Evolutionary conservation across 2,329 filamentous ascomycete species (phyloP).

Genomic region (Paraconiothyrium brasiliense): DNA sequence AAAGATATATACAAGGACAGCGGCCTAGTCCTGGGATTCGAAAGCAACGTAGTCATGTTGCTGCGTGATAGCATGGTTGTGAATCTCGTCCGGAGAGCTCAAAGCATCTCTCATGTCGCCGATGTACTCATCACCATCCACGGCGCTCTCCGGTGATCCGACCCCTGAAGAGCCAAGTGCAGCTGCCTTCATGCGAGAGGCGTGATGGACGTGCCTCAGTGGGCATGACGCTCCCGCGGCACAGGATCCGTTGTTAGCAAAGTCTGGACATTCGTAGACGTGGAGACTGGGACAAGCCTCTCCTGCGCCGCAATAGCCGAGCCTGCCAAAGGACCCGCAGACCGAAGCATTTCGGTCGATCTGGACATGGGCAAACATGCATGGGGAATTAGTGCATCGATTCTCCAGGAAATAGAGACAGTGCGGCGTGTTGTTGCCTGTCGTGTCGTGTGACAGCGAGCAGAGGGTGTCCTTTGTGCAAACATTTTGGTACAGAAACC

Average conservation of each 20-base stretch:
- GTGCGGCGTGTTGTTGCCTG: slow-evolving; percentile 82
- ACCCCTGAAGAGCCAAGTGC: slow-evolving; percentile 1
- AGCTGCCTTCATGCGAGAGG: slow-evolving; percentile 35
- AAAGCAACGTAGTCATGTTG: slow-evolving; percentile 45
- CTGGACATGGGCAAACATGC: slow-evolving; percentile 85
- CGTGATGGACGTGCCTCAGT: slow-evolving; percentile 79
- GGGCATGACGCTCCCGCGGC: slow-evolving; percentile 78
- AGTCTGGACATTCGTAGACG: slow-evolving; percentile 92
- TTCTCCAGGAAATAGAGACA: slow-evolving; percentile 92
- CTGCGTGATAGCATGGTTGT: slow-evolving; percentile 36
- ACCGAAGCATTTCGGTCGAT: slow-evolving; percentile 80
- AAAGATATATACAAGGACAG: not conserved
- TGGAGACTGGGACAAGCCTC: slow-evolving; percentile 81
- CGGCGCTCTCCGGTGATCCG: slow-evolving; percentile 2
- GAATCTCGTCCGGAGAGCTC: slow-evolving; percentile 10
- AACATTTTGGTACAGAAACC: slow-evolving; percentile 79
- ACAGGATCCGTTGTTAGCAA: slow-evolving; percentile 89
- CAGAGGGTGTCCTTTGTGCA: slow-evolving; percentile 82
- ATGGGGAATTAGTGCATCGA: slow-evolving; percentile 86
- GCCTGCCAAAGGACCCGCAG: slow-evolving; percentile 82
- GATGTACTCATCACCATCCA: not conserved
- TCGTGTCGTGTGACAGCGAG: slow-evolving; percentile 89
- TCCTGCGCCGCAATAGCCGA: slow-evolving; percentile 90
- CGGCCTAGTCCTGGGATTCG: slow-evolving; percentile 29
- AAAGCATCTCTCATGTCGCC: slow-evolving; percentile 11